A percentile compares a stretch with the other conserved stretches of the same genome.
Evolutionary conservation across 164 flowering plant genomes (phyloP).

Genomic region (Buxus sempervirens): DNA sequence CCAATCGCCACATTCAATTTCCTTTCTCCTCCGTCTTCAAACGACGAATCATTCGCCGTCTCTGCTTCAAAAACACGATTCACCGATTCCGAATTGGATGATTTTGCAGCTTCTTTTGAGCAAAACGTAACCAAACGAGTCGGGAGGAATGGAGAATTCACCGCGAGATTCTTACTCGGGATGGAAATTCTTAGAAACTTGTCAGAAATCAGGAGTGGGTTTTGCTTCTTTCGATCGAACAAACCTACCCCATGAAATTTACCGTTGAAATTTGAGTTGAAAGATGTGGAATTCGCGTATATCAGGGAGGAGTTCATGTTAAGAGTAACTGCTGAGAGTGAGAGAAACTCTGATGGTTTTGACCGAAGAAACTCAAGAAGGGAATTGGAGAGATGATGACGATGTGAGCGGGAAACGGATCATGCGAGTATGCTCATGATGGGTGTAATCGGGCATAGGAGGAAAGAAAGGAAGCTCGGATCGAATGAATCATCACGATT

Average conservation of each 20-base stretch:
- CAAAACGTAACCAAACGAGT: slow-evolving; percentile 17
- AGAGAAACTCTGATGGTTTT: background rate
- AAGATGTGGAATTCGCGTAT: slow-evolving; percentile 15
- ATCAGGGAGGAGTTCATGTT: slow-evolving; percentile 19
- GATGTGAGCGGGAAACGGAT: background rate
- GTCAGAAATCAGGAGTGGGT: slow-evolving; percentile 11
- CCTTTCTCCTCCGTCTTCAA: slow-evolving; percentile 7
- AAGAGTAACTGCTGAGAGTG: background rate
- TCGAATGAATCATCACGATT: no score
- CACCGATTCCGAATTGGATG: background rate
- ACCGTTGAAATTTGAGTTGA: slow-evolving; percentile 1
- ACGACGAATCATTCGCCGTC: background rate
- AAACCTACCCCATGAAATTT: slow-evolving; percentile 3
- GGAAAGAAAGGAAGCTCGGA: no score
- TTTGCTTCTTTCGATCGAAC: background rate
- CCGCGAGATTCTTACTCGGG: background rate
- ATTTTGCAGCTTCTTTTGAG: background rate
- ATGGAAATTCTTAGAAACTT: slow-evolving; percentile 4
- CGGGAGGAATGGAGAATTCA: slow-evolving; percentile 2
- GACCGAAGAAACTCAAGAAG: background rate
- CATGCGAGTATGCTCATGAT: background rate
- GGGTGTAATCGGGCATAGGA: background rate
- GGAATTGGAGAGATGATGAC: background rate
- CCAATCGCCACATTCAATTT: slow-evolving; percentile 39
- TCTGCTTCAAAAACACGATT: background rate